These are phyloP conservation scores for Pythium scleroteichum DNA, from an alignment of 352 stramenopile species.

Conservation along the genomic window DNA sequence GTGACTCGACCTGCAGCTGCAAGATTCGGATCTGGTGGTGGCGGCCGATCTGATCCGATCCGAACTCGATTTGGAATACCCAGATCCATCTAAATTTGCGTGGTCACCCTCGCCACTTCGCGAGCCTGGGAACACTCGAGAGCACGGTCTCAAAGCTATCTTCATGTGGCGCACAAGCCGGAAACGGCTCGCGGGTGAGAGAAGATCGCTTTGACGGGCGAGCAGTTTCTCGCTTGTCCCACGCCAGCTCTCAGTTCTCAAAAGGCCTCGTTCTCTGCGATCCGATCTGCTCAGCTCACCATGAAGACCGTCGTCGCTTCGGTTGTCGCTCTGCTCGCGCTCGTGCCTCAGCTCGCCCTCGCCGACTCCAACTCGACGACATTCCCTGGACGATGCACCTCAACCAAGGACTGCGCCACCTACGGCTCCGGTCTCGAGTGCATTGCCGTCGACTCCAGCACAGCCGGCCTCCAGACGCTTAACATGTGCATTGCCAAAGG, in stretches of 20 bases:
- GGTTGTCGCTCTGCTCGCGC: conserved; percentile 3
- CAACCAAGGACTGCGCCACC: conserved; percentile 46
- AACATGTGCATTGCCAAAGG: conserved; percentile 66
- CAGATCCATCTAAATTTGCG: too few species aligned
- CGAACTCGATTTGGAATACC: too few species aligned
- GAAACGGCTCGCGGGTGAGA: conserved; percentile 3
- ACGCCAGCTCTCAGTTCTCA: neutral
- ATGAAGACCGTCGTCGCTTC: conserved; percentile 11
- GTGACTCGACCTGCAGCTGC: too few species aligned
- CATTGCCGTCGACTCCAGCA: conserved; percentile 62
- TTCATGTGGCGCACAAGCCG: neutral
- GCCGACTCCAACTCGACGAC: conserved; percentile 38
- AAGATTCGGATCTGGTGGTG: too few species aligned
- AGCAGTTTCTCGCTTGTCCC: neutral
- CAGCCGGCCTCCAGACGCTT: conserved; percentile 54
- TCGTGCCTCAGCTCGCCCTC: conserved; percentile 11
- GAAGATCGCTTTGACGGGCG: conserved; percentile 3
- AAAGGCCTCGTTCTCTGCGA: too few species aligned
- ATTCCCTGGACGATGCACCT: conserved; percentile 55
- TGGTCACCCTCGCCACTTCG: too few species aligned
- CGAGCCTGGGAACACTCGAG: conserved; percentile 2
- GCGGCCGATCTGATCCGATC: too few species aligned
- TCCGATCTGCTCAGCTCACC: conserved; percentile 25
- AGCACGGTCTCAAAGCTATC: neutral
- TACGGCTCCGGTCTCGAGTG: conserved; percentile 70